Evolutionary conservation across 2,329 filamentous ascomycete genomes (phyloP), one percentile per base, ranked within the genome.

Genomic region (Nemania diffusa): DNA sequence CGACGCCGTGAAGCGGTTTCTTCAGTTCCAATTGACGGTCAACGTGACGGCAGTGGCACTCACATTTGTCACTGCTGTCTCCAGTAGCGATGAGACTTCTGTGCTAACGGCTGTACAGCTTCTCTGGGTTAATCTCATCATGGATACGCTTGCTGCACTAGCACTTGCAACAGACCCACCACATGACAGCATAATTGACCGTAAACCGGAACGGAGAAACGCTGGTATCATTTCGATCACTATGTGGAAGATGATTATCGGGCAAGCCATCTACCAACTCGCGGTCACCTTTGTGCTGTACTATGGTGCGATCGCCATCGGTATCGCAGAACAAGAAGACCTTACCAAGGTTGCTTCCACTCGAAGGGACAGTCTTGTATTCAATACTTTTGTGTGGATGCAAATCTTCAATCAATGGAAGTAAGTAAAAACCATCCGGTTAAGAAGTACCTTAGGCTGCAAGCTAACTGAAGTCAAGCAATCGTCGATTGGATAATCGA

Each of bases 171-270:
- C 94, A 1, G 94, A 97, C 77, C 92, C 93, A n/a, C 94, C 94
- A 0, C 91, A 91, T 13, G 90, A 92, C 59, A 91, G 89, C 72
- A 90, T 97, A 27, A 82, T 97, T 57, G 84, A 97, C 73, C 89
- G 94, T 63, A 94, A 93, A 79, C 87, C 87, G 0, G 87, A 89
- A 75, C 84, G 80, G 66, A 86, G 85, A 75, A 84, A 84, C 26
- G 78, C 85, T 3, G 83, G 84, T 48, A 88, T 89, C 69, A 96
- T 98, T 73, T 97, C 94, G 1, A 84, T 91, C 37, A 94, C 91
- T 20, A 98, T 98, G 95, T 97, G 95, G 95, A 98, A 98, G 85
- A 98, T 98, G 95, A 97, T 98, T 69, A 86, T 97, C 51, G 95
- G 94, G 2, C 94, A 98, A 79, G 89, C 94, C 1, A 85, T 97